Conservation (phyloP, 768 basidiomycete genomes). For the Suillus occidentalis region DNA sequence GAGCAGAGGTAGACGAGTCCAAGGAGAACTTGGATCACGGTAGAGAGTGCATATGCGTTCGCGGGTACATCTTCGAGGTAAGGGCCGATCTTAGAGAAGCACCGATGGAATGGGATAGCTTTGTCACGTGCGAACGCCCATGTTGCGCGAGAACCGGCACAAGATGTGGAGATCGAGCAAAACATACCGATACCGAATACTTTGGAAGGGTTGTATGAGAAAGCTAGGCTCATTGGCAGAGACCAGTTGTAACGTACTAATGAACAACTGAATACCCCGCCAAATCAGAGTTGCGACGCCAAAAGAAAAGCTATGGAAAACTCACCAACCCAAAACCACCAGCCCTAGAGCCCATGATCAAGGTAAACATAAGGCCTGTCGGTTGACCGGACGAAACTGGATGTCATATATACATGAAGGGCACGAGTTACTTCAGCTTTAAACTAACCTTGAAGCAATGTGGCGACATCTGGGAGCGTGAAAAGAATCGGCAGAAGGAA, state of each 20-base stretch:
- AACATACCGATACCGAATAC: constrained; percentile 60
- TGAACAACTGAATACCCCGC: constrained; percentile 37
- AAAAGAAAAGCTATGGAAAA: constrained; percentile 8
- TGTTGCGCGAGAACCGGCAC: constrained; percentile 66
- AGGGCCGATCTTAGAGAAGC: constrained; percentile 48
- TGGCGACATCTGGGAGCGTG: constrained; percentile 57
- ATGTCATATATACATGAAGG: constrained; percentile 9
- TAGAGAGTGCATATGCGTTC: constrained; percentile 61
- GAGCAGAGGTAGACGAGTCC: constrained; percentile 65
- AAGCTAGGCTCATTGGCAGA: not conserved
- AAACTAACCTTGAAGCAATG: constrained; percentile 48
- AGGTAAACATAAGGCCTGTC: constrained; percentile 59
- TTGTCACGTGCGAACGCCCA: constrained; percentile 73
- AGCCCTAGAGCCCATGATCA: constrained; percentile 58
- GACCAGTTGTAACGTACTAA: constrained; percentile 30
- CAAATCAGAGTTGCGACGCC: not conserved
- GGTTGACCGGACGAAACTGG: constrained; percentile 63
- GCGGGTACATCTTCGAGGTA: constrained; percentile 50
- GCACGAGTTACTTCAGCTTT: not conserved
- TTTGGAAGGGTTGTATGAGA: constrained; percentile 15
- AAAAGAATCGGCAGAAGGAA: constrained; percentile 66
- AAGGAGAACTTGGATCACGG: constrained; percentile 55
- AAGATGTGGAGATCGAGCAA: constrained; percentile 65
- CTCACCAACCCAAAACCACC: constrained; percentile 64
- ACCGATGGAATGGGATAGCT: constrained; percentile 54